Conservation (phyloP, 2,329 filamentous ascomycete genomes). For the Cordyceps tenuipes region DNA sequence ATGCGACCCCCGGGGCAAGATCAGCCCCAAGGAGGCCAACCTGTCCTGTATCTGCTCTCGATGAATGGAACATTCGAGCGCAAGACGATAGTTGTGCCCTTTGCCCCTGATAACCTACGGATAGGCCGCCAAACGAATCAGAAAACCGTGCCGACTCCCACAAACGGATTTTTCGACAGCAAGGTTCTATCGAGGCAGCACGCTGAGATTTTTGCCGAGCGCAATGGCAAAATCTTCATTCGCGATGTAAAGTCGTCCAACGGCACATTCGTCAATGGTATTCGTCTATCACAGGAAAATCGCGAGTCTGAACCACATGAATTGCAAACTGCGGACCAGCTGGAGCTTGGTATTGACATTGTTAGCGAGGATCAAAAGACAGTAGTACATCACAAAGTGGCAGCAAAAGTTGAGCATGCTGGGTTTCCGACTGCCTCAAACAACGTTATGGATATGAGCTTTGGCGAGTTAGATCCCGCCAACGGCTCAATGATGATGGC, state of each 20-base stretch:
- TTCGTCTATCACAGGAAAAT: slow-evolving; percentile 84
- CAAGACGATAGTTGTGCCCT: slow-evolving; percentile 91
- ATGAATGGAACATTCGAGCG: slow-evolving; percentile 95
- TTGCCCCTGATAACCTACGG: slow-evolving; percentile 83
- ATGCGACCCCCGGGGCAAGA: slow-evolving; percentile 58
- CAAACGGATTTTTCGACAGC: slow-evolving; percentile 95
- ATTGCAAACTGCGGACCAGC: slow-evolving; percentile 78
- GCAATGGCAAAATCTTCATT: slow-evolving; percentile 86
- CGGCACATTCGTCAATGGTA: slow-evolving; percentile 94
- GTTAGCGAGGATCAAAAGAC: slow-evolving; percentile 98
- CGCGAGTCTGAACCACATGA: slow-evolving; percentile 94
- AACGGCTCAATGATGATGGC: slow-evolving; percentile 65
- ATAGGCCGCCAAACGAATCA: slow-evolving; percentile 96
- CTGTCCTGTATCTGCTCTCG: slow-evolving; percentile 77
- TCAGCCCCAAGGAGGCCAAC: slow-evolving; percentile 54
- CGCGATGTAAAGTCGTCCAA: slow-evolving; percentile 98
- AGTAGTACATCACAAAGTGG: slow-evolving; percentile 96
- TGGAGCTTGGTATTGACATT: slow-evolving; percentile 96
- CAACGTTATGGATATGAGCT: slow-evolving; percentile 80
- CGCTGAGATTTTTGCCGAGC: slow-evolving; percentile 87
- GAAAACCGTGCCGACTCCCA: slow-evolving; percentile 82
- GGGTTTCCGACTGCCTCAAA: slow-evolving; percentile 68
- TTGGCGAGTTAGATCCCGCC: slow-evolving; percentile 81
- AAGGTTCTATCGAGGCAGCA: slow-evolving; percentile 95
- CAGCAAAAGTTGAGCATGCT: slow-evolving; percentile 91